Conservation (phyloP, 129 eudicot species). For the Daucus carota region DNA sequence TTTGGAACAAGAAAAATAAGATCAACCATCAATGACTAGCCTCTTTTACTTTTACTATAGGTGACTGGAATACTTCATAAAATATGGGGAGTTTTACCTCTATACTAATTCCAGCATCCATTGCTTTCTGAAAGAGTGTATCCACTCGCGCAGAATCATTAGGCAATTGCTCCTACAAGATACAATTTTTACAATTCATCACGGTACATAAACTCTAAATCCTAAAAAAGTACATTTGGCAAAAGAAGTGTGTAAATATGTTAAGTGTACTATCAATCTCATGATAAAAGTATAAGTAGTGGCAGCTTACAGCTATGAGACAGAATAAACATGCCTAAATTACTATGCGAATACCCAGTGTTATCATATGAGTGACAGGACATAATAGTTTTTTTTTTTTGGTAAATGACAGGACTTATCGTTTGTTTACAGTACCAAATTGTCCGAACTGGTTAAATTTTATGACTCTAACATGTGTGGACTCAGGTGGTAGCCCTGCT, state of each 20-base stretch:
- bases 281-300: background rate
- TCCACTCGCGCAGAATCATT: slow-evolving; percentile 75
- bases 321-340: background rate
- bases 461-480: too few species aligned
- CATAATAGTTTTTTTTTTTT: too few species aligned
- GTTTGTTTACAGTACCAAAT: too few species aligned
- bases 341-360: background rate
- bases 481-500: too few species aligned
- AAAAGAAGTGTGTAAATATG: background rate
- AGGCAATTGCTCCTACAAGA: slow-evolving; percentile 82
- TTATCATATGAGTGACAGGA: background rate
- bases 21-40: slow-evolving; percentile 5
- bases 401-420: too few species aligned
- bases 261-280: background rate
- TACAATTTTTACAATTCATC: background rate
- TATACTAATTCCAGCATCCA: slow-evolving; percentile 76
- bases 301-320: background rate
- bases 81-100: slow-evolving; percentile 44
- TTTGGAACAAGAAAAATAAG: background rate
- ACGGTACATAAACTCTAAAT: background rate
- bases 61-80: background rate
- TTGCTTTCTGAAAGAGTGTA: slow-evolving; percentile 72
- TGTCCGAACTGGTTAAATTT: too few species aligned
- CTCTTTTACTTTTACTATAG: background rate
- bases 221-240: background rate